Evolutionary conservation across 164 flowering plant species (phyloP).

Genomic region (Tetrastigma voinierianum): DNA sequence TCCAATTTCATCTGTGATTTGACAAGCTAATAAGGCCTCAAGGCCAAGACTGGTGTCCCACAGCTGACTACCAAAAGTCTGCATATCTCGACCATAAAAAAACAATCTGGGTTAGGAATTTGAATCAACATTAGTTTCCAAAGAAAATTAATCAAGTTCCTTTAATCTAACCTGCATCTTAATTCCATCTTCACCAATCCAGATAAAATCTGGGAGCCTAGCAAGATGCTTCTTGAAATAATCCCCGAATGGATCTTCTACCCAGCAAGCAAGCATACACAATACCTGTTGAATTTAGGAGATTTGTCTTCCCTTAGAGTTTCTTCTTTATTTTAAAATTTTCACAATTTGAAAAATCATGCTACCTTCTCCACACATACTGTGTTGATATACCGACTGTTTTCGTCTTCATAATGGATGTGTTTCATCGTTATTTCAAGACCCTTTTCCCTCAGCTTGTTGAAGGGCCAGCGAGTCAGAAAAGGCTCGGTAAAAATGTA

Average conservation of each 20-base stretch:
- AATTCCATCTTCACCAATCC: constrained; percentile 1
- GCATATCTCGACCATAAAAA: constrained; percentile 24
- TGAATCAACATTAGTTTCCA: too few species aligned
- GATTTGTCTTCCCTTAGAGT: too few species aligned
- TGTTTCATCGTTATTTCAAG: constrained; percentile 36
- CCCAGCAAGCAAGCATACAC: constrained; percentile 48
- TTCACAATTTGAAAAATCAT: too few species aligned
- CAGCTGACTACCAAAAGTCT: constrained; percentile 38
- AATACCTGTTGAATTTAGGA: constrained; percentile 19
- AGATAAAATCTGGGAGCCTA: too few species aligned
- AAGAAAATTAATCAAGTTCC: too few species aligned
- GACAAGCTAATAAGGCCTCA: constrained; percentile 35
- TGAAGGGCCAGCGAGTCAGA: constrained; percentile 40
- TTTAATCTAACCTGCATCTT: not conserved
- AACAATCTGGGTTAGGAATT: constrained; percentile 3
- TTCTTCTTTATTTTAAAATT: too few species aligned
- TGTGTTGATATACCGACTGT: constrained; percentile 40
- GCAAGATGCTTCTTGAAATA: constrained; percentile 13
- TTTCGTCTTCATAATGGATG: constrained; percentile 48
- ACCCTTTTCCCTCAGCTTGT: constrained; percentile 38
- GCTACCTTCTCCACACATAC: too few species aligned
- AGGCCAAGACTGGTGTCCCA: constrained; percentile 41
- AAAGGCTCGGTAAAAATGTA: constrained; percentile 33
- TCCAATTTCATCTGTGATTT: constrained; percentile 33
- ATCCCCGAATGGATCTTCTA: too few species aligned